Conservation (phyloP, 2,329 filamentous ascomycete species). For the Aureobasidium pullulans region DNA sequence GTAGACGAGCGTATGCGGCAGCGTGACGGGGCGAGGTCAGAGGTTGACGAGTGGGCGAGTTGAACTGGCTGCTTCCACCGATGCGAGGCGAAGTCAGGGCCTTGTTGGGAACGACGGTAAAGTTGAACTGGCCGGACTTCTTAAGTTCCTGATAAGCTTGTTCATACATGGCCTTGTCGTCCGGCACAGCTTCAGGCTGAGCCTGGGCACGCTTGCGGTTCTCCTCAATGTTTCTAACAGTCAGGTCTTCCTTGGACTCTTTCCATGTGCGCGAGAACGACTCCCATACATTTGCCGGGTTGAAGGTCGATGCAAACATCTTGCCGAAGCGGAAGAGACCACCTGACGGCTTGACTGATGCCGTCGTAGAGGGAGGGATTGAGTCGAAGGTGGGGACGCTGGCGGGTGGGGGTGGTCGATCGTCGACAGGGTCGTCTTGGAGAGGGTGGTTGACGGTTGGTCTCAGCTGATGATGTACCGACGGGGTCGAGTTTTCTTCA, state of each 20-base stretch:
- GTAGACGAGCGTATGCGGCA: not conserved
- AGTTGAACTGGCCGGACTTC: conserved; percentile 40
- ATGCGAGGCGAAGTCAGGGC: not conserved
- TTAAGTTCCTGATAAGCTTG: conserved; percentile 49
- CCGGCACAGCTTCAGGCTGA: conserved; percentile 26
- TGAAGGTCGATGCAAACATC: conserved; percentile 47
- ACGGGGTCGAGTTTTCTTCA: conserved; percentile 13
- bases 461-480: not conserved
- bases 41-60: not conserved
- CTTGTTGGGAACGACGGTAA: conserved; percentile 12
- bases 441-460: not conserved
- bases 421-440: not conserved
- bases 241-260: conserved; percentile 36
- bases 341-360: conserved; percentile 16
- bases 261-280: conserved; percentile 38
- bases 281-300: conserved; percentile 44
- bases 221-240: conserved; percentile 32
- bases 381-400: conserved; percentile 1
- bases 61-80: not conserved
- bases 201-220: conserved; percentile 17
- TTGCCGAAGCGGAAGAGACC: conserved; percentile 50
- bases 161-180: conserved; percentile 40
- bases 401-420: not conserved
- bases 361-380: not conserved
- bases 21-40: conserved; percentile 4